phyloP scores from a whole-genome alignment of 192 early-diverging fungal species.

The Physocladia obscura region DNA sequence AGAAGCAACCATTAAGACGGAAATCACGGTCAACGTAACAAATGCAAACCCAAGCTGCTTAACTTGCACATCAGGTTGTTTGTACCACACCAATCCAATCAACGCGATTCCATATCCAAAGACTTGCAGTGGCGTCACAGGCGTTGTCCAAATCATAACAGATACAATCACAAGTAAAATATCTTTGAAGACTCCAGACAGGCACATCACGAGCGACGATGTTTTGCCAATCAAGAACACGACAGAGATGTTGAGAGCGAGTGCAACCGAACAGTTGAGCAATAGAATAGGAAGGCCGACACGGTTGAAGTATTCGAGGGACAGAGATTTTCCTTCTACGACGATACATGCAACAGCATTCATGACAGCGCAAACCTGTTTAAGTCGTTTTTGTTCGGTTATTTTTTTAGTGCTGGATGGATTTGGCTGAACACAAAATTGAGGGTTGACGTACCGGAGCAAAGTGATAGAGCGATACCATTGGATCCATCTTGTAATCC shows the following conservation, averaged over 20 bases:
- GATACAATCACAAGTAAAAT: conserved; percentile 34
- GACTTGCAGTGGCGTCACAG: conserved; percentile 25
- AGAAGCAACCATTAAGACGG: background rate
- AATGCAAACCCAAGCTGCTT: background rate
- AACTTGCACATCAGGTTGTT: conserved; percentile 1
- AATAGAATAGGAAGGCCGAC: conserved; percentile 25
- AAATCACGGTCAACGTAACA: background rate
- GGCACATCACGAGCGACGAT: conserved; percentile 41
- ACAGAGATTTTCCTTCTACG: conserved; percentile 3
- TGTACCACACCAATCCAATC: conserved; percentile 34
- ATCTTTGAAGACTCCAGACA: conserved; percentile 42
- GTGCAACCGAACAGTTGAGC: conserved; percentile 31
- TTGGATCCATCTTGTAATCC: conserved; percentile 36
- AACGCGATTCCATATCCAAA: conserved; percentile 41
- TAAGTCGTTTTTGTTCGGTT: too few species aligned
- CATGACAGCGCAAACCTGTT: conserved; percentile 38
- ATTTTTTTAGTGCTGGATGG: background rate
- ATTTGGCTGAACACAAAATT: conserved; percentile 1
- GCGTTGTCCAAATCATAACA: conserved; percentile 30
- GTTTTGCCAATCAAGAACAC: conserved; percentile 42
- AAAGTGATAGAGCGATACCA: conserved; percentile 36
- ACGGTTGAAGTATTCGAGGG: background rate
- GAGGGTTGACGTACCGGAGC: conserved; percentile 36
- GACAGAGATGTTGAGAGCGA: conserved; percentile 37
- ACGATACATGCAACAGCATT: conserved; percentile 33